Evolutionary conservation across 306 rosid genomes (phyloP), one percentile per base, ranked within the genome.

Genomic region (Cucurbita maxima): DNA sequence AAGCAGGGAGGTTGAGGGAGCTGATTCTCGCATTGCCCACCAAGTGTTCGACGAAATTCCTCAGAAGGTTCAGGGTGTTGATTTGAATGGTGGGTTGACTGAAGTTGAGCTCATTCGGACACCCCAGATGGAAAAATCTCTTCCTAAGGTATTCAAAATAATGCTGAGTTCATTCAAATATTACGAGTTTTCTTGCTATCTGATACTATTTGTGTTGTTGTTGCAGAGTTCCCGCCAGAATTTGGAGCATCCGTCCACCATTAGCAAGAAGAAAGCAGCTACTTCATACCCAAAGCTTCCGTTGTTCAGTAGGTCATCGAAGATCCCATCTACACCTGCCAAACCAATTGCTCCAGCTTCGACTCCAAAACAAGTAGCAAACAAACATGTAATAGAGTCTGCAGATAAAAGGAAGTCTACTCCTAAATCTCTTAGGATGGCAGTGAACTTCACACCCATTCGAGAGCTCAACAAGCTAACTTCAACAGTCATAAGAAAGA

Each of bases 401-500:
- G 83, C 81, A n/a, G 96, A 87, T 50, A 88, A 80, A 85, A 87
- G 78, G 77, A 87, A 77, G 81, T 64, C 84, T 36, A 87, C 96
- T 37, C 90, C 90, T 7, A 87, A 83, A 79, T 86, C 96, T 11
- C 75, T 79, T 70, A 79, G 83, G 43, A 83, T 74, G 87, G 79
- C 93, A 4, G 87, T 82, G 43, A 84, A 67, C 54, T 94, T 91
- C 77, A 89, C 99, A 38, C 99, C 97, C 36, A 87, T 94, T 52
- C 89, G 87, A 79, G 99, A 94, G 51, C 76, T 94, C 25, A 88
- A 88, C 53, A 85, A 87, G 79, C 62, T 94, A 40, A 94, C 95
- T 67, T 89, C 92, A 71, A 85, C 88, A 10, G 95, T 91, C 25
- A 89, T 89, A 76, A 86, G 89, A 77, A 94, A 82, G 78, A 89